A percentile compares a stretch with the other conserved stretches of the same genome.
These are phyloP conservation scores for Populus deltoides DNA, from an alignment of 345 rosid genomes.

Conservation along the genomic window DNA sequence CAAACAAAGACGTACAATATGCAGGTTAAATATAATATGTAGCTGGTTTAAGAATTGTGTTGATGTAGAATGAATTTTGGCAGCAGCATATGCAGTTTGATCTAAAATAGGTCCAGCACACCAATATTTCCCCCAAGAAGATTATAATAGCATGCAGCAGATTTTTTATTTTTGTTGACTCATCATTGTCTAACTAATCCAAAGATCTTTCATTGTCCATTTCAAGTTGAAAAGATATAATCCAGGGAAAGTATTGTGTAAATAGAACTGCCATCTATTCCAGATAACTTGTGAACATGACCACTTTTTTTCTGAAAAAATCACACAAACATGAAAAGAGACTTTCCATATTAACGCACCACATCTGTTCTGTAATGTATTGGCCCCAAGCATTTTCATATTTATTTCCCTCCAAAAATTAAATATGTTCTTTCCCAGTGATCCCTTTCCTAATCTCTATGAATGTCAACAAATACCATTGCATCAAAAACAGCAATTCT, in stretches of 20 bases:
- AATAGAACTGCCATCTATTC: neutral
- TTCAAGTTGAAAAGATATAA: neutral
- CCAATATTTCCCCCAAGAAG: neutral
- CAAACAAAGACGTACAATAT: neutral
- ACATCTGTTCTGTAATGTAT: neutral
- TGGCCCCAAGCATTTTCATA: neutral
- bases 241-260: neutral
- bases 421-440: neutral
- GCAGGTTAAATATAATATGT: slow-evolving; percentile 5
- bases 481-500: neutral
- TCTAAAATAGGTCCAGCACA: neutral
- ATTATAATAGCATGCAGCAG: neutral
- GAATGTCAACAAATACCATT: neutral
- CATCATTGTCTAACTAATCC: neutral
- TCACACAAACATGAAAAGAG: neutral
- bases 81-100: neutral
- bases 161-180: neutral
- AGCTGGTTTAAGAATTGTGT: neutral
- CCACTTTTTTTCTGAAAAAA: neutral
- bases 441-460: neutral
- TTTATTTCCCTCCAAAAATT: neutral
- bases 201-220: neutral
- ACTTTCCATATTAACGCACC: neutral
- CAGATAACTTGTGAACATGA: neutral
- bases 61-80: neutral